Base-by-base conservation (phyloP, 2,329 filamentous ascomycete genomes). In the Ophiostoma sp. region DNA sequence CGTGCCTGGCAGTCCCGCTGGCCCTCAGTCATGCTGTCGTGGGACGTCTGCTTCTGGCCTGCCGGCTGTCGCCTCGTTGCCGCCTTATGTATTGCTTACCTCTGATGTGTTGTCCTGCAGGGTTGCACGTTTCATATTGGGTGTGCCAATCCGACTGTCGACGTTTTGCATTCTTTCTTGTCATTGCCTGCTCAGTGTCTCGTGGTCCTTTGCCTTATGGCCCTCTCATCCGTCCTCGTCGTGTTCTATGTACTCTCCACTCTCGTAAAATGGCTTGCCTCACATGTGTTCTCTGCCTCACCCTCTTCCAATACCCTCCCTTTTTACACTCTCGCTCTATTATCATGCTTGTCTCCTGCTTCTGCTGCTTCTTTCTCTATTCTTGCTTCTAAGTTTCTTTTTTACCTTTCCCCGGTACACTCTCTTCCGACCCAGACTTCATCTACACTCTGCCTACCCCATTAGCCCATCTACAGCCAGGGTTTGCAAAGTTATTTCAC, bases 111-210 rank as follows among this genome's bases (percentile, higher is more conserved):
- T 75, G 74, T 76, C 75, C 77, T 76, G 78, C 78, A 79, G 79
- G 77, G 78, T 76, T 77, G 75, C 75, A 27, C 76, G 80, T 82
- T 81, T 81, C 80, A 81, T 74, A 75, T 77, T 77, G 74, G 75
- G 73, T 74, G 75, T 76, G 75, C 77, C 75, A 76, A 75, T 78
- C 75, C 72, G 75, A 76, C 71, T 75, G 72, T 75, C 71, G 38
- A 73, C 75, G 76, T 79, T 78, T 78, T 76, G 75, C 75, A 76
- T 77, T 72, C 74, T 78, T 36, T 60, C 55, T 18, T 60, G 27
- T 38, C 12, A 27, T 36, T 60, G 55, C 27, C 55, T 78, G 27
- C 27, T 27, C 27, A 27, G 27, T 27, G 27, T 27, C 27, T 27
- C 27, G 27, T 27, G 27, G 27, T 27, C 27, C 77, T 75, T 78